phyloP scores from a whole-genome alignment of 2,329 filamentous ascomycete genomes.

The Venturia oleaginea region DNA sequence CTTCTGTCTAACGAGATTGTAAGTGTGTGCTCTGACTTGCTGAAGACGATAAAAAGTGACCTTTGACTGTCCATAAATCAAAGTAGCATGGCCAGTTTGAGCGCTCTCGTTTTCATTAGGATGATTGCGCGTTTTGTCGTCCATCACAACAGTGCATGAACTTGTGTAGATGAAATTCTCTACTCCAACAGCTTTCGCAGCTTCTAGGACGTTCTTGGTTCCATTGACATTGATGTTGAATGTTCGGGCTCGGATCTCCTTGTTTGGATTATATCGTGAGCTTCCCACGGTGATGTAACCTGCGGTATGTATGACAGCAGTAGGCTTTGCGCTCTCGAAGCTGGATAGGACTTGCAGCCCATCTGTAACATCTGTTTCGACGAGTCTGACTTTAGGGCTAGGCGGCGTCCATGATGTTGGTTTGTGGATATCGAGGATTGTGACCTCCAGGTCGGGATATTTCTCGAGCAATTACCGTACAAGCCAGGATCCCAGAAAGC shows the following conservation, averaged over 20 bases:
- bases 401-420: conserved; percentile 17
- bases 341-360: conserved; percentile 25
- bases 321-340: conserved; percentile 59
- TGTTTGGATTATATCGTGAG: conserved; percentile 30
- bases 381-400: conserved; percentile 22
- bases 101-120: conserved; percentile 2
- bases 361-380: conserved; percentile 33
- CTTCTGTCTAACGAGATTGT: conserved; percentile 49
- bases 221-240: conserved; percentile 82
- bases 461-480: conserved; percentile 21
- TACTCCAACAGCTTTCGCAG: conserved; percentile 59
- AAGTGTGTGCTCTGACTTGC: not conserved
- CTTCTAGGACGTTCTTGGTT: conserved; percentile 67
- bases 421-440: conserved; percentile 25
- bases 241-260: conserved; percentile 48
- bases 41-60: not conserved
- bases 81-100: not conserved
- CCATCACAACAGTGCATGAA: conserved; percentile 6
- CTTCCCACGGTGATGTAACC: conserved; percentile 34
- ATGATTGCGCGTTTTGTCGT: conserved; percentile 6
- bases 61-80: conserved; percentile 14
- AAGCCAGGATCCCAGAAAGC: conserved; percentile 28
- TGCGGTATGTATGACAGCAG: conserved; percentile 87
- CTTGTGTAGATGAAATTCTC: conserved; percentile 85
- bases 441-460: conserved; percentile 31